Evolutionary conservation across 2,329 filamentous ascomycete species (phyloP).

Genomic region (Laburnicola sp.): DNA sequence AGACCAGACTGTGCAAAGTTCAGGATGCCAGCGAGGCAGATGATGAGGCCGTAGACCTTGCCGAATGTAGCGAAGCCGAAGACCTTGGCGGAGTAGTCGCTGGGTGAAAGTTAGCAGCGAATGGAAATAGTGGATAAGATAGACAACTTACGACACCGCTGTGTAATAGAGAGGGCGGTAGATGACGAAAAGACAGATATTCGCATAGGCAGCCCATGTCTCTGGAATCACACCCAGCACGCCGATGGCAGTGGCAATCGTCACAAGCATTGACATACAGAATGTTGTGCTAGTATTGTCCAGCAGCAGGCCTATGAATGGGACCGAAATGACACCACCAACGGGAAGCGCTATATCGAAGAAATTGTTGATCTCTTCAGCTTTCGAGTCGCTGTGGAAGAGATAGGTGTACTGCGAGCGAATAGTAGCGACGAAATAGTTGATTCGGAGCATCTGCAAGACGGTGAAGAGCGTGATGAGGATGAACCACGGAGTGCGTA

Average conservation of each 20-base stretch:
- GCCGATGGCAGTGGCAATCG: slow-evolving; percentile 73
- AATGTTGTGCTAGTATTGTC: slow-evolving; percentile 74
- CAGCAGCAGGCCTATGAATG: slow-evolving; percentile 80
- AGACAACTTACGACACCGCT: slow-evolving; percentile 65
- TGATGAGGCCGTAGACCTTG: slow-evolving; percentile 90
- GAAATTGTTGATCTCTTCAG: slow-evolving; percentile 74
- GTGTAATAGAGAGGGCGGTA: slow-evolving; percentile 92
- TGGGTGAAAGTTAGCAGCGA: slow-evolving; percentile 19
- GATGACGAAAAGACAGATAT: slow-evolving; percentile 77
- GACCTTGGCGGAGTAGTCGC: slow-evolving; percentile 85
- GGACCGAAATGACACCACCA: slow-evolving; percentile 81
- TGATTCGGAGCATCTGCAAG: slow-evolving; percentile 72
- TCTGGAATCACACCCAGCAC: slow-evolving; percentile 73
- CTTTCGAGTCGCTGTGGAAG: slow-evolving; percentile 63
- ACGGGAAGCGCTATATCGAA: slow-evolving; percentile 86
- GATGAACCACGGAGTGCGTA: slow-evolving; percentile 79
- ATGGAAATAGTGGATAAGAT: not conserved
- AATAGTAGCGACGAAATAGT: slow-evolving; percentile 91
- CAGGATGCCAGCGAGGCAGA: slow-evolving; percentile 79
- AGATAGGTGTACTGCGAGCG: slow-evolving; percentile 79
- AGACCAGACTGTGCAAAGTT: slow-evolving; percentile 83
- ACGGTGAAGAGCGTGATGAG: slow-evolving; percentile 80
- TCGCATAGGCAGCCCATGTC: slow-evolving; percentile 72
- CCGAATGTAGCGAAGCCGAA: slow-evolving; percentile 91
- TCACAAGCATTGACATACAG: slow-evolving; percentile 71